These are phyloP conservation scores for Phytophthora pinifolia DNA, from an alignment of 352 stramenopile genomes.

Conservation along the genomic window DNA sequence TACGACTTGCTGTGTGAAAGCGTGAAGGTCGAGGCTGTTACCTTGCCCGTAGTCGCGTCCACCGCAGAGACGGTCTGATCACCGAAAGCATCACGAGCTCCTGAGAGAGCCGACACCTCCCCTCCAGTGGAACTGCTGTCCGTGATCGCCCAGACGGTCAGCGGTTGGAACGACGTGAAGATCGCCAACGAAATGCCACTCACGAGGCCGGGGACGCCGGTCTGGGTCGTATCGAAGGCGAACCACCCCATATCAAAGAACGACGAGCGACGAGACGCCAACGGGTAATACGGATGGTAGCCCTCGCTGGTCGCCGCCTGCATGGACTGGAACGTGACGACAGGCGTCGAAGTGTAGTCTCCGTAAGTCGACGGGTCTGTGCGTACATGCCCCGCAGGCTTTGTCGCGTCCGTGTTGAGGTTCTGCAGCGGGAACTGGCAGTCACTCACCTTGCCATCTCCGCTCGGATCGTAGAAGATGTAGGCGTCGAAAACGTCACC, in stretches of 20 bases:
- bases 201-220: conserved; percentile 46
- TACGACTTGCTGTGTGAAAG: conserved; percentile 41
- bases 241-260: conserved; percentile 92
- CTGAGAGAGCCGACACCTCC: conserved; percentile 32
- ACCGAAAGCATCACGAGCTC: conserved; percentile 42
- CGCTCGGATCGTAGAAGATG: conserved; percentile 78
- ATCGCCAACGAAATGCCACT: conserved; percentile 55
- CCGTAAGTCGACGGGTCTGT: conserved; percentile 50
- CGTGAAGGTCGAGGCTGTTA: conserved; percentile 28
- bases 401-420: conserved; percentile 40
- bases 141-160: conserved; percentile 77
- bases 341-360: conserved; percentile 38
- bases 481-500: conserved; percentile 72
- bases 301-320: conserved; percentile 43
- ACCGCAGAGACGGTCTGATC: conserved; percentile 38
- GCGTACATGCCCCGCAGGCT: conserved; percentile 45
- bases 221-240: conserved; percentile 52
- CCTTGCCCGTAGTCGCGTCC: conserved; percentile 31
- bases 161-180: conserved; percentile 68
- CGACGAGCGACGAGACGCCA: conserved; percentile 71
- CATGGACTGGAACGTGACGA: conserved; percentile 75
- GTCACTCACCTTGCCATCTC: conserved; percentile 64
- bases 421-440: conserved; percentile 88
- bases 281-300: conserved; percentile 90
- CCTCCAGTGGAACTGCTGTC: conserved; percentile 25